Evolutionary conservation across 495 filamentous ascomycete species (phyloP).

Genomic region (Neurospora sp.): DNA sequence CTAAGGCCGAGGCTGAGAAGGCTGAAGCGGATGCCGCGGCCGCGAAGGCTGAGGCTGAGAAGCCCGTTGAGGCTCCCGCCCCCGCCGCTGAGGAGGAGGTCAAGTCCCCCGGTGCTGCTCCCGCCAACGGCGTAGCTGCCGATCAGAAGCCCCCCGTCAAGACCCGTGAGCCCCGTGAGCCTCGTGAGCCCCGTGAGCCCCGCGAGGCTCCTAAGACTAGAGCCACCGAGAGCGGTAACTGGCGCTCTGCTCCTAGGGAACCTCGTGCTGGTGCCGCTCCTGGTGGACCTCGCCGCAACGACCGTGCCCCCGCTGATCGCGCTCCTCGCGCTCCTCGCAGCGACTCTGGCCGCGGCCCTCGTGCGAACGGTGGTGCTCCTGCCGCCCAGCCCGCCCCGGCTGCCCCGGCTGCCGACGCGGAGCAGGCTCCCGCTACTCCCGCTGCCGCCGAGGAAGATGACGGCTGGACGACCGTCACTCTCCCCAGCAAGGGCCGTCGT

Average conservation of each 20-base stretch:
- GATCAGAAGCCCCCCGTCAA: conserved; percentile 25
- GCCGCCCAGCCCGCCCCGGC: no score
- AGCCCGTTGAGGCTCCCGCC: conserved; percentile 20
- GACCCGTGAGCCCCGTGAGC: conserved; percentile 9
- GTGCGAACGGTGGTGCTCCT: no score
- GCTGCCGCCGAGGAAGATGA: conserved; percentile 46
- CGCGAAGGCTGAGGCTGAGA: conserved; percentile 11
- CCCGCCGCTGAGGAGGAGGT: conserved; percentile 13
- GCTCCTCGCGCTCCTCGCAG: conserved; percentile 8
- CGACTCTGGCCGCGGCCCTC: no score
- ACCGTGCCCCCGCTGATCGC: conserved; percentile 33
- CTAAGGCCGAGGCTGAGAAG: conserved; percentile 46
- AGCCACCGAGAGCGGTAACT: conserved; percentile 40
- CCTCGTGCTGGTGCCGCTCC: conserved; percentile 28
- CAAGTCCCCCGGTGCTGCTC: conserved; percentile 10
- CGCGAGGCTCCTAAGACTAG: conserved; percentile 24
- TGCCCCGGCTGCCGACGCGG: not conserved
- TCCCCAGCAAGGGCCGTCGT: conserved; percentile 38
- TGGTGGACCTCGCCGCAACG: conserved; percentile 26
- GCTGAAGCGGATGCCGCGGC: conserved; percentile 13
- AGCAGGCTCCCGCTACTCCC: conserved; percentile 19
- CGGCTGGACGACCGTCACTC: conserved; percentile 65
- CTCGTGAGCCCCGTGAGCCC: conserved; percentile 18
- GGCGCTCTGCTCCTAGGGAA: conserved; percentile 36
- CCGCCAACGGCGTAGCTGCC: conserved; percentile 13